phyloP scores from a whole-genome alignment of 225 moss, liverwort and hornwort genomes.

The Neckera pumila region DNA sequence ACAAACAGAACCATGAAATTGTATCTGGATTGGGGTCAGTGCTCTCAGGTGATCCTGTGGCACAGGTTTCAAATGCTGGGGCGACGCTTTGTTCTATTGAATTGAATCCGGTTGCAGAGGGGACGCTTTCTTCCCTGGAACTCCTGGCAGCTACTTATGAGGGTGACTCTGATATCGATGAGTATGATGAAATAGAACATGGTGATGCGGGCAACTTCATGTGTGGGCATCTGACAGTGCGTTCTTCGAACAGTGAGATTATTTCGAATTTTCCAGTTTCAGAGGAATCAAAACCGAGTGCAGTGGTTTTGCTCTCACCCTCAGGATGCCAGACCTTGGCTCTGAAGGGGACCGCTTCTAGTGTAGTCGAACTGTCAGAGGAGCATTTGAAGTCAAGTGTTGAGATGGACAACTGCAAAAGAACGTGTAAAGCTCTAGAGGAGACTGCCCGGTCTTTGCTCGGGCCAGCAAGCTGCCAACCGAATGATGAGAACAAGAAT shows the following conservation, averaged over 20 bases:
- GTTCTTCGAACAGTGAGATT: neutral
- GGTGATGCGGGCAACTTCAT: neutral
- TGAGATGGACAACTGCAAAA: conserved; percentile 16
- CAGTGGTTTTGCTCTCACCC: conserved; percentile 5
- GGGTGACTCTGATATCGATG: conserved; percentile 61
- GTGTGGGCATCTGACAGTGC: neutral
- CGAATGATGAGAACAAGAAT: neutral
- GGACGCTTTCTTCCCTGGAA: conserved; percentile 56
- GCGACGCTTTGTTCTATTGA: neutral
- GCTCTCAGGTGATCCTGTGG: neutral
- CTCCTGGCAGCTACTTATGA: conserved; percentile 78
- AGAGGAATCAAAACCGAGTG: neutral
- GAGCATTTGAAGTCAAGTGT: conserved; percentile 11
- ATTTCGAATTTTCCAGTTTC: neutral
- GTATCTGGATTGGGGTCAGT: neutral
- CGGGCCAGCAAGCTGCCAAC: neutral
- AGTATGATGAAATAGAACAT: conserved; percentile 7
- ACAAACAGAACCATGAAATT: conserved; percentile 11
- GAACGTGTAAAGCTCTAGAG: neutral
- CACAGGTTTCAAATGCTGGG: neutral
- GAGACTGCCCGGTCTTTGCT: conserved; percentile 1
- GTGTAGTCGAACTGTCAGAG: conserved; percentile 1
- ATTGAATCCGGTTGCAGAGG: neutral
- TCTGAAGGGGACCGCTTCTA: neutral
- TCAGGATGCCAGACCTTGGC: neutral